Percentiles rank a stretch among this genome's conserved stretches.
Conservation (phyloP, 108 stramenopile species). For the Conticribra weissflogii region DNA sequence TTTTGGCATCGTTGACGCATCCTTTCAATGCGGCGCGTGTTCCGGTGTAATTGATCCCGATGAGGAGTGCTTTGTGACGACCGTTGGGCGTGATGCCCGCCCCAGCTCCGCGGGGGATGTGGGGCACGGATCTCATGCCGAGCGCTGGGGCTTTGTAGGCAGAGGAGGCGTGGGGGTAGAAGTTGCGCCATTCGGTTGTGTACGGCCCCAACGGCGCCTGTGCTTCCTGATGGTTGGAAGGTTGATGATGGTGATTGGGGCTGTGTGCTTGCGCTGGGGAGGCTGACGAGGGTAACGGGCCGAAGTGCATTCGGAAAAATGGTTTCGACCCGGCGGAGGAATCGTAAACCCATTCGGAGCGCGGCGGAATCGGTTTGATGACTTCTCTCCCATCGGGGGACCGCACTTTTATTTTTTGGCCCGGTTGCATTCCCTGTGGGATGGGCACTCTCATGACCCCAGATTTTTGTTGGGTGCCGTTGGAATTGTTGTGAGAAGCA, state of each 20-base stretch:
- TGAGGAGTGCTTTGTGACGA: slow-evolving; percentile 46
- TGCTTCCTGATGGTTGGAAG: background rate
- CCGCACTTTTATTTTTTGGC: slow-evolving; percentile 41
- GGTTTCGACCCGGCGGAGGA: slow-evolving; percentile 7
- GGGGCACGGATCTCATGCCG: slow-evolving; percentile 28
- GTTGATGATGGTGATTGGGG: background rate
- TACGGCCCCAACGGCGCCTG: slow-evolving; percentile 12
- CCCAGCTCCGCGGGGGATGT: slow-evolving; percentile 9
- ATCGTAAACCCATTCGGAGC: slow-evolving; percentile 32
- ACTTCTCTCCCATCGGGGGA: slow-evolving; percentile 37
- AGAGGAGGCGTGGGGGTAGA: slow-evolving; percentile 26
- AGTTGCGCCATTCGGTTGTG: slow-evolving; percentile 29
- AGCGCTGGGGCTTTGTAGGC: slow-evolving; percentile 36
- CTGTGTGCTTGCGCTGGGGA: background rate
- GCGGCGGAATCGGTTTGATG: slow-evolving; percentile 25
- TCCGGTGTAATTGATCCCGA: slow-evolving; percentile 72
- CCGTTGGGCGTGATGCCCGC: slow-evolving; percentile 38
- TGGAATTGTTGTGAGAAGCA: background rate
- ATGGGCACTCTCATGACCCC: slow-evolving; percentile 42
- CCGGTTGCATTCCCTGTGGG: slow-evolving; percentile 33
- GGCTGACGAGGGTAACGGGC: background rate
- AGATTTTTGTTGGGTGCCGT: no score
- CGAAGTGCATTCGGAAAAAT: slow-evolving; percentile 36
- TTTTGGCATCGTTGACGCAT: slow-evolving; percentile 72
- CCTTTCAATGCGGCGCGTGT: slow-evolving; percentile 64